Percentiles rank a stretch among this genome's conserved stretches.
Conservation (phyloP, 176 grass and related monocot genomes). For the Carex cristatella region DNA sequence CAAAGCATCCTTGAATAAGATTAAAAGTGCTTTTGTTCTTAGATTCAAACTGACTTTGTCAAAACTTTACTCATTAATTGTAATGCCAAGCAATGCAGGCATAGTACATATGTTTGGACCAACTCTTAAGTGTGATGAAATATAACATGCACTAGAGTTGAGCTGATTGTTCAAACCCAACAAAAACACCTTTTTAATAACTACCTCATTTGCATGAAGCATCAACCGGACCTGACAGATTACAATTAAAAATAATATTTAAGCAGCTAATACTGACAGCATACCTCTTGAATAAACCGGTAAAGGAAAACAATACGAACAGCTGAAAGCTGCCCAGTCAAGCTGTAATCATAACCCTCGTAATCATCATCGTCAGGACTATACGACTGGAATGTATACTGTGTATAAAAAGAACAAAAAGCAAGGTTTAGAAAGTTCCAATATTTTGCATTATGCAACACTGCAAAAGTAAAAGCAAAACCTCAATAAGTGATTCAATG, state of each 20-base stretch:
- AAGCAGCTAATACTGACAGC: background rate
- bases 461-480: constrained; percentile 17
- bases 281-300: constrained; percentile 93
- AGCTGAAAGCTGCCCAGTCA: constrained; percentile 84
- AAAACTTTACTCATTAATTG: background rate
- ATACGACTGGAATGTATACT: constrained; percentile 85
- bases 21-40: background rate
- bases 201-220: background rate
- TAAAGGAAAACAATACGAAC: constrained; percentile 97
- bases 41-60: background rate
- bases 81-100: background rate
- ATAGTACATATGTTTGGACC: background rate
- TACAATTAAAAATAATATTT: constrained; percentile 1
- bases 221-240: background rate
- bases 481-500: constrained; percentile 93
- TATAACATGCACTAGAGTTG: background rate
- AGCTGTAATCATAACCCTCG: constrained; percentile 81
- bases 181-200: background rate
- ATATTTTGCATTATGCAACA: constrained; percentile 2
- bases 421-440: constrained; percentile 17
- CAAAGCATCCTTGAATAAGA: background rate
- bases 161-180: background rate
- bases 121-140: background rate
- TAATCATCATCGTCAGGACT: constrained; percentile 88
- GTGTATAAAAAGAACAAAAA: constrained; percentile 22